Percentiles rank a stretch among this genome's conserved stretches.
These are phyloP conservation scores for Excoecaria cochinchinensis DNA, from an alignment of 345 rosid genomes.

Conservation along the genomic window DNA sequence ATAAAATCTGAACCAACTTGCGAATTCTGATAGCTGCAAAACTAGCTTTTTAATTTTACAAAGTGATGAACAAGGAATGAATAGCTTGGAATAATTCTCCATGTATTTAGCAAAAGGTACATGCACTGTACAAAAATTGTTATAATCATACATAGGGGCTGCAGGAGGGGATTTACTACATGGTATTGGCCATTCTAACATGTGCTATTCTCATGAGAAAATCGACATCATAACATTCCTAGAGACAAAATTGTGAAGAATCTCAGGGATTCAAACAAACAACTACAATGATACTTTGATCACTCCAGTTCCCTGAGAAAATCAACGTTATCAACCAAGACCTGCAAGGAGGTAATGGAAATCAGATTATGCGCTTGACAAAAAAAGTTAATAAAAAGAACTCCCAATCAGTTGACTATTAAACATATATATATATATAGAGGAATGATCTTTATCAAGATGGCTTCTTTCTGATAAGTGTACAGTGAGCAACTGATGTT, in stretches of 20 bases:
- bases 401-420: not conserved
- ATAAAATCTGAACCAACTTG: conserved; percentile 20
- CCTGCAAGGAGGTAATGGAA: conserved; percentile 23
- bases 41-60: conserved; percentile 15
- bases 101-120: not conserved
- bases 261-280: conserved; percentile 7
- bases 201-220: conserved; percentile 10
- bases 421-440: not conserved
- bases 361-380: not conserved
- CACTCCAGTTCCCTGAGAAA: conserved; percentile 37
- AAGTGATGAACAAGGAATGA: conserved; percentile 11
- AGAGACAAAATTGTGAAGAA: conserved; percentile 1
- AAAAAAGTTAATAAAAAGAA: not conserved
- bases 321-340: conserved; percentile 38
- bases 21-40: conserved; percentile 8
- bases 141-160: conserved; percentile 5
- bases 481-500: not conserved
- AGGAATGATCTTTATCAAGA: not conserved
- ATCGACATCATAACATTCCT: not conserved
- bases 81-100: not conserved
- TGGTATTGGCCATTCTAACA: not conserved
- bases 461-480: not conserved
- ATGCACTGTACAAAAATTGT: conserved; percentile 18
- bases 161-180: not conserved
- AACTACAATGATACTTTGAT: conserved; percentile 17